Conservation (phyloP, 768 basidiomycete species). For the Albatrellus ellisii region DNA sequence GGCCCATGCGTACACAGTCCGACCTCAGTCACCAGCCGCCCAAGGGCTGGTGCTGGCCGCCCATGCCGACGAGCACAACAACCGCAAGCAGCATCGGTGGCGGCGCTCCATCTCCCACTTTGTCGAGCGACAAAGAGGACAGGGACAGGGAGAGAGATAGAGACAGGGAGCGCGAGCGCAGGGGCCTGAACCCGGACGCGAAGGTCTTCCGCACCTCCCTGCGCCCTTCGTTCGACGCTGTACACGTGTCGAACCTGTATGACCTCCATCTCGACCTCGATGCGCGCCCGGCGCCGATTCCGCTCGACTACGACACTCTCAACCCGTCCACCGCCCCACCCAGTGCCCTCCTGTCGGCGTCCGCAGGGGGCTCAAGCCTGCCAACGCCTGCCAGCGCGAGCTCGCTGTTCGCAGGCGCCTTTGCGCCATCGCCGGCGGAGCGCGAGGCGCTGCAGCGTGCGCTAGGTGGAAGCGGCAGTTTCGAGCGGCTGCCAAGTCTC, state of each 20-base stretch:
- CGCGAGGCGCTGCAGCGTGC: slow-evolving; percentile 73
- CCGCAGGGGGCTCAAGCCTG: not conserved
- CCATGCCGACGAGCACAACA: not conserved
- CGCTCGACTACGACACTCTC: slow-evolving; percentile 10
- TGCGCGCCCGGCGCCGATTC: slow-evolving; percentile 8
- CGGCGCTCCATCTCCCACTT: too few species aligned
- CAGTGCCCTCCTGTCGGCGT: not conserved
- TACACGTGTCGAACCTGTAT: too few species aligned
- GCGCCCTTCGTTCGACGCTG: slow-evolving; percentile 12
- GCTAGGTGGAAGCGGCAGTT: slow-evolving; percentile 65
- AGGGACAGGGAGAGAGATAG: too few species aligned
- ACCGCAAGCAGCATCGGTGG: slow-evolving; percentile 26
- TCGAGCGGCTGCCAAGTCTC: slow-evolving; percentile 67
- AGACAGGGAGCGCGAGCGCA: slow-evolving; percentile 39
- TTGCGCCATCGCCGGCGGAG: slow-evolving; percentile 81
- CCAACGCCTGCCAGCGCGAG: too few species aligned
- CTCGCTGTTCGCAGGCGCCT: slow-evolving; percentile 42
- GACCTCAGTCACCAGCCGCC: slow-evolving; percentile 8
- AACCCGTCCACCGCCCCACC: slow-evolving; percentile 6
- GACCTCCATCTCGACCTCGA: too few species aligned
- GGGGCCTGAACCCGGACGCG: slow-evolving; percentile 74
- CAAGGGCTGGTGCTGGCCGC: not conserved
- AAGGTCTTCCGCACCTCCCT: slow-evolving; percentile 60
- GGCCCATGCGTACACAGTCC: slow-evolving; percentile 12
- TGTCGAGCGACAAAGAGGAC: too few species aligned